phyloP scores from a whole-genome alignment of 768 basidiomycete genomes.

The Lactifluus piperatus region DNA sequence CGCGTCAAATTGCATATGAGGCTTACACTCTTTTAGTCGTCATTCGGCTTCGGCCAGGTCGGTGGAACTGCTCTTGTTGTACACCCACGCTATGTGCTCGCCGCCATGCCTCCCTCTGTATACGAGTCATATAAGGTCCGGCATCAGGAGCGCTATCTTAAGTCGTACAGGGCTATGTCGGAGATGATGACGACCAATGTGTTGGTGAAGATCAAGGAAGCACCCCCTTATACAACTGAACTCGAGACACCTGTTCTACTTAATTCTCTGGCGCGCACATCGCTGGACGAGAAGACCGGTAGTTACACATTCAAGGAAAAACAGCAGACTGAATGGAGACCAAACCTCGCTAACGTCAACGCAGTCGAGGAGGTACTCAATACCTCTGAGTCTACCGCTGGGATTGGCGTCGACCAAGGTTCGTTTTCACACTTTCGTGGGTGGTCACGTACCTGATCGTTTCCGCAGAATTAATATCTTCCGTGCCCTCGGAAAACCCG shows the following conservation, averaged over 20 bases:
- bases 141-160: constrained; percentile 55
- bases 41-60: constrained; percentile 98
- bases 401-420: constrained; percentile 91
- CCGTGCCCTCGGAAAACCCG: constrained; percentile 82
- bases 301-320: constrained; percentile 73
- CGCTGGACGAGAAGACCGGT: constrained; percentile 74
- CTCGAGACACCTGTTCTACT: constrained; percentile 81
- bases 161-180: constrained; percentile 86
- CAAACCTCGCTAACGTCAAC: constrained; percentile 61
- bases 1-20: neutral
- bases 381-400: constrained; percentile 42
- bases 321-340: constrained; percentile 39
- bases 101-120: constrained; percentile 64
- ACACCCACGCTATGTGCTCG: constrained; percentile 88
- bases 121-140: constrained; percentile 71
- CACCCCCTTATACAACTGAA: constrained; percentile 80
- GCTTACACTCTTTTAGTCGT: constrained; percentile 46
- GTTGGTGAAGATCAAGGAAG: constrained; percentile 90
- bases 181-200: constrained; percentile 93
- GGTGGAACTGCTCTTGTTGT: constrained; percentile 86
- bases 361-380: constrained; percentile 50
- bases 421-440: constrained; percentile 20
- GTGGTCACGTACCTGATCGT: constrained; percentile 1
- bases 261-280: constrained; percentile 87
- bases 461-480: constrained; percentile 72